Evolutionary conservation across 495 filamentous ascomycete genomes (phyloP), one percentile per base, ranked within the genome.

Genomic region (Collariella sp.): DNA sequence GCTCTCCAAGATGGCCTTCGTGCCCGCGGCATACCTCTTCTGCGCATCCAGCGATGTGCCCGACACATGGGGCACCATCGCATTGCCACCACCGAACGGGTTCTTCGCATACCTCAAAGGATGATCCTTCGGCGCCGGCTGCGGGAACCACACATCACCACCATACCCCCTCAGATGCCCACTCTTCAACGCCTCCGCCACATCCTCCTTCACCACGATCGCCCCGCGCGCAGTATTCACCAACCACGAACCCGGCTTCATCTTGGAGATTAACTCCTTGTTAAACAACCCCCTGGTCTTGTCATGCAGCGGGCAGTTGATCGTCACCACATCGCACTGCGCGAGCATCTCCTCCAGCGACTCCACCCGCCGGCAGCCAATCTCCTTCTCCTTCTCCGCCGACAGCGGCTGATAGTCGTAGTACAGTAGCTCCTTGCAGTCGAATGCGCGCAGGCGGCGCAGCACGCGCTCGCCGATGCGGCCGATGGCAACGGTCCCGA

Each of bases 361-460:
- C 12, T 87, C 81, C 35, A 96, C 90, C 52, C 93, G 83, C 63
- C 93, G 80, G 79, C 85, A 91, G 70, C 93, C 93, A 72, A 98
- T 96, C 79, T 96, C 93, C 72, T 86, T 84, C 82, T 98, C 93
- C 61, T 84, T 76, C 76, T 95, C 90, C 51, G 89, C 68, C 48
- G 70, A 77, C 56, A 98, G 80, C 33, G 91, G 91, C 72, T 98
- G 93, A 83, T 98, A 98, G 77, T 98, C 93, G 70, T 87, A 98
- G 85, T 98, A 98, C 53, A 98, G 81, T 36, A 98, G 81, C 81
- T 98, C 93, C 84, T 96, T 98, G 88, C 93, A 98, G 76, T 96
- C 93, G 66, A 97, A 98, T 56, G 90, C 74, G 81, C 90, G 95
- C 39, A 98, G 83, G 62, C 93, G 85, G 72, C 91, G 84, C 58